These are phyloP conservation scores for Colletotrichum viniferum DNA, from an alignment of 2,329 filamentous ascomycete genomes.

Conservation along the genomic window DNA sequence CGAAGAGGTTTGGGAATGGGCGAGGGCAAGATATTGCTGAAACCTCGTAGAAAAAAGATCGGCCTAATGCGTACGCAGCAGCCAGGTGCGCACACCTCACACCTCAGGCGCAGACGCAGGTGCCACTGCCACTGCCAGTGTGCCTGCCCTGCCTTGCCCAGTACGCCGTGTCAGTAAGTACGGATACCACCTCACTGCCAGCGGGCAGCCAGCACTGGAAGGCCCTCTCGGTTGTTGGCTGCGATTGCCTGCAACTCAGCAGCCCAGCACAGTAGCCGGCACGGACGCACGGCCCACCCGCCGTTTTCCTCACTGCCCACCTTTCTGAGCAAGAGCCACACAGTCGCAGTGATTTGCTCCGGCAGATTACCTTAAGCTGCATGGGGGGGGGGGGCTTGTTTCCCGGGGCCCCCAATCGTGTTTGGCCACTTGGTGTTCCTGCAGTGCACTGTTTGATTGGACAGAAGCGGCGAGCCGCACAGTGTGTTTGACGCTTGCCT, in stretches of 20 bases:
- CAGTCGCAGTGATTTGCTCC: conserved; percentile 1
- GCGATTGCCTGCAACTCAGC: neutral
- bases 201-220: neutral
- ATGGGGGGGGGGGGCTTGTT: neutral
- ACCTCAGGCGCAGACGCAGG: neutral
- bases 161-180: neutral
- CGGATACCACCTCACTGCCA: neutral
- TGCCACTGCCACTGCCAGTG: neutral
- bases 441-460: conserved; percentile 9
- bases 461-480: conserved; percentile 6
- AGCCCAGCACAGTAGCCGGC: neutral
- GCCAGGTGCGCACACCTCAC: neutral
- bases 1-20: conserved; percentile 27
- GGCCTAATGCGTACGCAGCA: conserved; percentile 12
- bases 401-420: neutral
- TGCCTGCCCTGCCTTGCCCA: neutral
- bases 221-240: neutral
- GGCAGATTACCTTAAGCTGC: conserved; percentile 13
- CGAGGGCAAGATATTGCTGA: conserved; percentile 30
- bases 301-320: neutral
- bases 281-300: neutral
- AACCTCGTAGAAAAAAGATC: conserved; percentile 27
- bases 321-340: neutral
- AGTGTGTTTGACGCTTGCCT: neutral
- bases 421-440: conserved; percentile 3